Percentiles rank a stretch among this genome's conserved stretches.
phyloP scores from a whole-genome alignment of 148 eudicot species.

The Tetragonia tetragonoides region DNA sequence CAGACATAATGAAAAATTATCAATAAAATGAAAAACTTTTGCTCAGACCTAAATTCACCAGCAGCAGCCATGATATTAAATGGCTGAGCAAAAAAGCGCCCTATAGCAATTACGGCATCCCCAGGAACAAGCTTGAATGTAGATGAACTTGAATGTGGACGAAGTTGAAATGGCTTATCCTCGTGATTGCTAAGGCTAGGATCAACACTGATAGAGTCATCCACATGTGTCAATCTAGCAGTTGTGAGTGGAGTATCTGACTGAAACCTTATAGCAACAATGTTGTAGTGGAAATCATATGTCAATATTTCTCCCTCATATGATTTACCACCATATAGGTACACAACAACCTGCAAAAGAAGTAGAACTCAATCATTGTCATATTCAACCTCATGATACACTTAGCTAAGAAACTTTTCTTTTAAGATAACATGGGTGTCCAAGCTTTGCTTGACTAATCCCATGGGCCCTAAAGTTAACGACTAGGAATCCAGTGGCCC shows the following conservation, averaged over 20 bases:
- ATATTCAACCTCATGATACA: too few relatives aligned
- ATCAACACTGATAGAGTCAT: not conserved
- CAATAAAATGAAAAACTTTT: not conserved
- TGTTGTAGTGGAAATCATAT: conserved; percentile 16
- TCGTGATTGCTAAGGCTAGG: not conserved
- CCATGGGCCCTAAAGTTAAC: too few relatives aligned
- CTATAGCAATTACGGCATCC: not conserved
- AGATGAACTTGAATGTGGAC: not conserved
- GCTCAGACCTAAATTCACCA: not conserved
- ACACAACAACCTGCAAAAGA: conserved; percentile 15
- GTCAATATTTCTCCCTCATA: conserved; percentile 2
- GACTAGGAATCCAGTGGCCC: too few relatives aligned
- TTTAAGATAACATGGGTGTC: too few relatives aligned
- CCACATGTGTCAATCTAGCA: not conserved
- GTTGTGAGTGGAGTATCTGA: not conserved
- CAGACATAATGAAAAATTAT: not conserved
- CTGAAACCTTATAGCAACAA: conserved; percentile 1
- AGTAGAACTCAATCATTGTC: too few relatives aligned
- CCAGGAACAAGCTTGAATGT: conserved; percentile 6
- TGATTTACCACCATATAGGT: conserved; percentile 6
- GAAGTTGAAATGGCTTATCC: not conserved
- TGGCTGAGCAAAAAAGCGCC: conserved; percentile 10
- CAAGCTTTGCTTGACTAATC: too few relatives aligned
- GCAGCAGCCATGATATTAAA: conserved; percentile 11
- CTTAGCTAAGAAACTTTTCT: too few relatives aligned